phyloP scores from a whole-genome alignment of 441 rosid species.

The Gossypium schwendimanii region DNA sequence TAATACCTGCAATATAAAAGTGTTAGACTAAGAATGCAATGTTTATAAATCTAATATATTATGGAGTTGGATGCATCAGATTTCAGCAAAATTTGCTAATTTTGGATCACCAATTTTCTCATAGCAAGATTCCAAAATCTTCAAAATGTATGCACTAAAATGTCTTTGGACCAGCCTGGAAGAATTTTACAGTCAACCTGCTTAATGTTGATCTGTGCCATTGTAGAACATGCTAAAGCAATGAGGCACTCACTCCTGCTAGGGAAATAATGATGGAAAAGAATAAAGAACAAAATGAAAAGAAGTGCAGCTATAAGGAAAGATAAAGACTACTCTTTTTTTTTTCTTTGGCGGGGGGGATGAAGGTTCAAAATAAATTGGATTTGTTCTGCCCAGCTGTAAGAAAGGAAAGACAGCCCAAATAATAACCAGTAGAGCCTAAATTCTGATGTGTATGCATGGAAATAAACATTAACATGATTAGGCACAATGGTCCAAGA shows the following conservation, averaged over 20 bases:
- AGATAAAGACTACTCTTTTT: constrained; percentile 20
- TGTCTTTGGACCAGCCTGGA: constrained; percentile 1
- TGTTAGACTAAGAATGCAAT: not conserved
- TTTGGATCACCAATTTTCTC: constrained; percentile 13
- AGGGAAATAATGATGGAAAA: constrained; percentile 11
- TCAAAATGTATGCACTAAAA: constrained; percentile 11
- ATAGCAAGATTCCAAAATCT: constrained; percentile 4
- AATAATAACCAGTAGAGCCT: not conserved
- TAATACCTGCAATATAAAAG: constrained; percentile 53
- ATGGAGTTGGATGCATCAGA: constrained; percentile 6
- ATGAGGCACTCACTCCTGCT: constrained; percentile 9
- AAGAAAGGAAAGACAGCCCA: not conserved
- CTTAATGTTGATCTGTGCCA: constrained; percentile 3
- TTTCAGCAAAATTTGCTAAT: constrained; percentile 14
- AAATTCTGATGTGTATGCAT: not conserved
- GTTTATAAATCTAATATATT: not conserved
- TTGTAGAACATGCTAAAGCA: constrained; percentile 20
- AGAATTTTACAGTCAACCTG: constrained; percentile 17
- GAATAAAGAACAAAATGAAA: constrained; percentile 23
- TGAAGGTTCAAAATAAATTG: constrained; percentile 7
- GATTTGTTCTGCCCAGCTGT: not conserved
- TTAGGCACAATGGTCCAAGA: constrained; percentile 3
- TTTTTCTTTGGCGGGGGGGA: not conserved
- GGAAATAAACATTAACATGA: not conserved
- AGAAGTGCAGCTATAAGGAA: constrained; percentile 15